Evolutionary conservation across 495 filamentous ascomycete genomes (phyloP), one percentile per base, ranked within the genome.

Genomic region (Aspergillus wentii): DNA sequence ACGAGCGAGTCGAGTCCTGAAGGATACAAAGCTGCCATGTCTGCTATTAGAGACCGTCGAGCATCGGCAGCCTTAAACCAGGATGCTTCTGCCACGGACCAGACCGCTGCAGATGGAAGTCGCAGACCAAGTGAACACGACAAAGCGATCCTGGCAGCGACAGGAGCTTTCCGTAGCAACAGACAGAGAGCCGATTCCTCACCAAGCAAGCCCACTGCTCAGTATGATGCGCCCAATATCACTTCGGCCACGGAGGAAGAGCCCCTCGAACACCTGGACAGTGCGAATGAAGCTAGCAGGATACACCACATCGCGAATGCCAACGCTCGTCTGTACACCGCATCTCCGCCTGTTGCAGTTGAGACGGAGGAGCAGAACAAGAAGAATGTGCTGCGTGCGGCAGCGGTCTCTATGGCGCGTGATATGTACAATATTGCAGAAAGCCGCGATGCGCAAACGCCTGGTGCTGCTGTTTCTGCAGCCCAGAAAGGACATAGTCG

Each of bases 361-460:
- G 87, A 94, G 51, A 52, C 79, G 0, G 82, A 94, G 23, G 89
- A 94, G 44, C 69, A 80, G 56, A 80, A 76, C 29, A 77, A 72
- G 35, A 69, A 76, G 22, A 82, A 85, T 52, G 78, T 80, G 5
- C 61, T 94, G 1, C 84, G 79, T 41, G 87, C 88, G 14, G 88
- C 88, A 13, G 85, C 89, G 3, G 61, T 94, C 1, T 85, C 82
- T 3, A 94, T 95, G 87, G 87, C 89, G 17, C 86, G 79, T 57
- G 74, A 83, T 41, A 88, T 94, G 83, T 94, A 88, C 58, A 74
- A 61, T 10, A 55, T 76, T 33, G 51, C 79, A 75, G 59, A 74
- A 26, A 62, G 74, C 26, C 79, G 31, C 53, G 69, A 41, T 44
- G 55, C 36, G 22, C 35, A 40, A 7, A 33, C 30, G 17, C 27